Base-by-base conservation (phyloP, 176 grass and related monocot genomes). In the Carex kokanica region DNA sequence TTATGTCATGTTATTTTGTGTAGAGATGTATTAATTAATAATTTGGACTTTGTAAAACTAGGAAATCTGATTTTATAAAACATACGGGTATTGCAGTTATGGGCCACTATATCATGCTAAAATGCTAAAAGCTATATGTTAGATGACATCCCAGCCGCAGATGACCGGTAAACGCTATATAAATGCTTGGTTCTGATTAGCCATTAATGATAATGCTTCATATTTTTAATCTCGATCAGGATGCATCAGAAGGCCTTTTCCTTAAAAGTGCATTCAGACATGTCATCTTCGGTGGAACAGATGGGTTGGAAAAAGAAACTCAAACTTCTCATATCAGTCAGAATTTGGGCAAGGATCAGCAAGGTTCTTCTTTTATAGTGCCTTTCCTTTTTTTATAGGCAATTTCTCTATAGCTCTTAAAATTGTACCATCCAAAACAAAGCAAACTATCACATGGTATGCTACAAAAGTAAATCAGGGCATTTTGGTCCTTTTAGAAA, bases 231-330 rank as follows among this genome's bases (percentile, higher is more conserved):
- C 65, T 86, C 34, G 58, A 86, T 71, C 88, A 99, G 97, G 90
- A 99, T 78, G 91, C 91, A 77, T 91, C 97, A 82, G 91, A 96
- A 89, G 86, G 91, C 87, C 88, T 99, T 84, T 99, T 96, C 83
- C 78, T 92, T 72, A 74, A 88, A 86, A 99, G 86, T 41, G 91
- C 97, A 78, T 99, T 99, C 83, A 95, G 86, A 89, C 15, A 90
- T 83, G 97, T 96, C 72, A 86, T 99, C 21, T 99, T 93, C 80
- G 70, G 40, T 74, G 88, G 61, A 66, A 40, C 73, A 84, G 83
- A 93, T 78, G 84, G 83, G 68, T 80, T 71, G 78, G 83, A 92
- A 83, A 60, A 83, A 69, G 86, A 85, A 85, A 24, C 84, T 14
- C 52, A 90, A 62, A 38, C 64, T 16, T 43, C 55, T 27, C 68